Evolutionary conservation across 2,329 filamentous ascomycete species (phyloP).

Genomic region (Aurifilum marmelostoma): DNA sequence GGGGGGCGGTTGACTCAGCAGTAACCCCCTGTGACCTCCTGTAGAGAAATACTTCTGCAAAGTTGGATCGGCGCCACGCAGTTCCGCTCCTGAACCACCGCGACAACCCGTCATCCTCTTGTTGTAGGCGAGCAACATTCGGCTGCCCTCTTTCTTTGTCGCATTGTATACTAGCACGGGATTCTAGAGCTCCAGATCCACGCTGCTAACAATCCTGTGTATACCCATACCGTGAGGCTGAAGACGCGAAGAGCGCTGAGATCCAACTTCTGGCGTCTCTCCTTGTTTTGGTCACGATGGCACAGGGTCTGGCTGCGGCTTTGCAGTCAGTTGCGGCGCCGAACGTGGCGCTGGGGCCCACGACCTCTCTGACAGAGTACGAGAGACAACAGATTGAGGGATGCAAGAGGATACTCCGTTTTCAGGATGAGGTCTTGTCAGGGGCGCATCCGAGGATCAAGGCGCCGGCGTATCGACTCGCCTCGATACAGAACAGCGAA

Average conservation of each 20-base stretch:
- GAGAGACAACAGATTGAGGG: slow-evolving; percentile 64
- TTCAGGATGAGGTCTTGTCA: slow-evolving; percentile 80
- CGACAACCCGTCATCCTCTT: slow-evolving; percentile 1
- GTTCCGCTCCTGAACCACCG: background rate
- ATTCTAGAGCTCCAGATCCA: background rate
- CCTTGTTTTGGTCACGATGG: slow-evolving; percentile 28
- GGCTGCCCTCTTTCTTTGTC: slow-evolving; percentile 3
- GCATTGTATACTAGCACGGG: slow-evolving; percentile 11
- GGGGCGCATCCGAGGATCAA: slow-evolving; percentile 72
- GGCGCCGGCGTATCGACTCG: slow-evolving; percentile 48
- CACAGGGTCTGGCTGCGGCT: slow-evolving; percentile 28
- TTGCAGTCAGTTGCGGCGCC: slow-evolving; percentile 21
- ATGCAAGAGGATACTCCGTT: slow-evolving; percentile 78
- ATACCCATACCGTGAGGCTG: background rate
- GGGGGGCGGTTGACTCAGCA: background rate
- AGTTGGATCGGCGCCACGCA: background rate
- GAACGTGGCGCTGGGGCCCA: slow-evolving; percentile 12
- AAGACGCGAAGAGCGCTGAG: slow-evolving; percentile 1
- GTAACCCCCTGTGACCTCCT: background rate
- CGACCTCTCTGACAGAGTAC: slow-evolving; percentile 44
- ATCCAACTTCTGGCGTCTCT: slow-evolving; percentile 2
- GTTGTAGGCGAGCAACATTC: slow-evolving; percentile 10
- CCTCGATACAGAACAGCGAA: slow-evolving; percentile 30
- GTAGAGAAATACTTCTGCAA: background rate
- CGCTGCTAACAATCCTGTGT: slow-evolving; percentile 4